Conservation (phyloP, 495 filamentous ascomycete species). For the Baudoinia panamericana region DNA sequence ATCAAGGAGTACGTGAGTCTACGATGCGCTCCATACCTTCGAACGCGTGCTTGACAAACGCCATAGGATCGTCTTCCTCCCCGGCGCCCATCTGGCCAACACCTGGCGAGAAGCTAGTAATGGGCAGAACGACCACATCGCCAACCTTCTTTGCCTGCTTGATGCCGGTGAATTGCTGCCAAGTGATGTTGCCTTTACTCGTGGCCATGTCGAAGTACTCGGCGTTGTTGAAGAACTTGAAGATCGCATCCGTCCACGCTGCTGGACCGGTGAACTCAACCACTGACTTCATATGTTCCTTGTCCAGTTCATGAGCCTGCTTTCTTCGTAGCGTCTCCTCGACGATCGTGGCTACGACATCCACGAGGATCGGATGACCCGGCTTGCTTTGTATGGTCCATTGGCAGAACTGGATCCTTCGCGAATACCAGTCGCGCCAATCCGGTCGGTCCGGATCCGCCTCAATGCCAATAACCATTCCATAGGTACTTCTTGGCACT, state of each 20-base stretch:
- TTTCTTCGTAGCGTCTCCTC: constrained; percentile 67
- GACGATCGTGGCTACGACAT: constrained; percentile 77
- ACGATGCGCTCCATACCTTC: constrained; percentile 48
- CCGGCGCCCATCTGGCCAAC: constrained; percentile 89
- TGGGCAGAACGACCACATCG: constrained; percentile 85
- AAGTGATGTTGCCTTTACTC: constrained; percentile 63
- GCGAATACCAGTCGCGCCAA: constrained; percentile 91
- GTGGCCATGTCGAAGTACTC: constrained; percentile 72
- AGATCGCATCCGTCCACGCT: constrained; percentile 86
- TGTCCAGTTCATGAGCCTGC: constrained; percentile 50
- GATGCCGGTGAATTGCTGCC: constrained; percentile 81
- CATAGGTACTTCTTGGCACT: constrained; percentile 62
- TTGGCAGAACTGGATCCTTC: constrained; percentile 94
- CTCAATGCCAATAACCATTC: constrained; percentile 86
- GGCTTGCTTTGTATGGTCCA: constrained; percentile 97
- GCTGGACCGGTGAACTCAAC: constrained; percentile 94
- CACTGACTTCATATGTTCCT: constrained; percentile 57
- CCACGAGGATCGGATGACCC: constrained; percentile 79
- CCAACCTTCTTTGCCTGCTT: constrained; percentile 70
- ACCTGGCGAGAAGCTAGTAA: constrained; percentile 94
- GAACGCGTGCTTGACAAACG: constrained; percentile 94
- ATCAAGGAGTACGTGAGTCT: constrained; percentile 8
- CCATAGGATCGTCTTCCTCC: constrained; percentile 86
- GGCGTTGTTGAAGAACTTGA: constrained; percentile 84
- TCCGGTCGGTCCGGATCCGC: constrained; percentile 87